phyloP scores from a whole-genome alignment of 306 rosid species.

The Cucurbita moschata region DNA sequence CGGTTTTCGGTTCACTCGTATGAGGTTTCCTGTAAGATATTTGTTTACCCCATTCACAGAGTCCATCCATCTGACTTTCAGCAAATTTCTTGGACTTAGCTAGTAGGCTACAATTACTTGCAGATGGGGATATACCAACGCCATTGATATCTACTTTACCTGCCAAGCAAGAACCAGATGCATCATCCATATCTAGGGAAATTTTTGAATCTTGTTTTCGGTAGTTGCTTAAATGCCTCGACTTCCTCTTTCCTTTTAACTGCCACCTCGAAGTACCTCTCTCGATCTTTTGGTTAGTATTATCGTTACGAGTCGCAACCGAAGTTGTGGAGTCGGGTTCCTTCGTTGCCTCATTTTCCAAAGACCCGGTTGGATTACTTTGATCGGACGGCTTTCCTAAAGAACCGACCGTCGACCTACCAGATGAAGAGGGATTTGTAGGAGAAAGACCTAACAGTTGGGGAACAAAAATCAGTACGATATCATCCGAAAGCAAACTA shows the following conservation, averaged over 20 bases:
- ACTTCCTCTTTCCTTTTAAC: slow-evolving; percentile 87
- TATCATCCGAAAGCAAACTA: neutral
- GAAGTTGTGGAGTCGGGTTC: slow-evolving; percentile 40
- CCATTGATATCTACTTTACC: slow-evolving; percentile 28
- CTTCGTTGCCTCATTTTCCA: slow-evolving; percentile 30
- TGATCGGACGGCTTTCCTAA: slow-evolving; percentile 32
- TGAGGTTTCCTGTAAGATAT: slow-evolving; percentile 2
- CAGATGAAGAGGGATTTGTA: slow-evolving; percentile 31
- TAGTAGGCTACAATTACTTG: slow-evolving; percentile 11
- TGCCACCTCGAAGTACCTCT: slow-evolving; percentile 89
- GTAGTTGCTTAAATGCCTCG: slow-evolving; percentile 43
- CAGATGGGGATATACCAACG: slow-evolving; percentile 23
- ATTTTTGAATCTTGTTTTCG: slow-evolving; percentile 50
- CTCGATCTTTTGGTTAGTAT: slow-evolving; percentile 32
- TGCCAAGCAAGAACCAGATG: slow-evolving; percentile 33
- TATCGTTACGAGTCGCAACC: slow-evolving; percentile 20
- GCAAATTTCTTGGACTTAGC: slow-evolving; percentile 30
- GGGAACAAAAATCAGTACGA: neutral
- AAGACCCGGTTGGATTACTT: slow-evolving; percentile 28
- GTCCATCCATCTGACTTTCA: slow-evolving; percentile 20
- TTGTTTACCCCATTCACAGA: slow-evolving; percentile 34
- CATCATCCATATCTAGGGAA: slow-evolving; percentile 29
- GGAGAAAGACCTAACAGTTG: slow-evolving; percentile 41
- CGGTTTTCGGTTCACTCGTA: slow-evolving; percentile 3
- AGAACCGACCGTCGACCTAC: slow-evolving; percentile 28